These are phyloP conservation scores for Solanum tarijense DNA, from an alignment of 257 asterid genomes.

Conservation along the genomic window DNA sequence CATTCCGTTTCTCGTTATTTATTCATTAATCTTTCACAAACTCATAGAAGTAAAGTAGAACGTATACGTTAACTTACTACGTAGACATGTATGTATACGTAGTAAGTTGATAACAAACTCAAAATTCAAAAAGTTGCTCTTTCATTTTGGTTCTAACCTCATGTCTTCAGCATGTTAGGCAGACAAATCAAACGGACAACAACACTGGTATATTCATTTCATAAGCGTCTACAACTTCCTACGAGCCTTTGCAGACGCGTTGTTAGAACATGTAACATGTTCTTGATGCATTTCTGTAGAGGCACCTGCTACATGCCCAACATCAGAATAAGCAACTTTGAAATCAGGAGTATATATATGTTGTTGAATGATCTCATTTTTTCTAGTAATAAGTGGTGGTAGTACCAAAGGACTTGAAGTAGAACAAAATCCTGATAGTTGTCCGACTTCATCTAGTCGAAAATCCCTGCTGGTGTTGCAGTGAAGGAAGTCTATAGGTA, in stretches of 20 bases:
- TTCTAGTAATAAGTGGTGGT: not conserved
- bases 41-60: too few relatives aligned
- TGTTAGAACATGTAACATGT: not conserved
- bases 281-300: not conserved
- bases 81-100: too few relatives aligned
- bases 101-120: not conserved
- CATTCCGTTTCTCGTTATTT: too few relatives aligned
- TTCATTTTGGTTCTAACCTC: not conserved
- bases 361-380: not conserved
- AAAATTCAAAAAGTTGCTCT: not conserved
- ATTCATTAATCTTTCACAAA: too few relatives aligned
- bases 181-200: not conserved
- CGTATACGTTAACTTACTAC: too few relatives aligned
- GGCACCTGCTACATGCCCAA: not conserved
- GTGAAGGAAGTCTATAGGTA: not conserved
- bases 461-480: not conserved
- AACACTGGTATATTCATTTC: conserved; percentile 37
- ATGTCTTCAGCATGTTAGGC: not conserved
- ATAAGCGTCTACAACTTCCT: conserved; percentile 50
- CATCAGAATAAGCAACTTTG: conserved; percentile 5
- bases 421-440: not conserved
- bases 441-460: too few relatives aligned
- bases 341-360: not conserved
- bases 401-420: not conserved
- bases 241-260: conserved; percentile 35